A percentile compares a stretch with the other conserved stretches of the same genome.
phyloP scores from a whole-genome alignment of 169 alveolate species.

The Plasmodium yoelii region DNA sequence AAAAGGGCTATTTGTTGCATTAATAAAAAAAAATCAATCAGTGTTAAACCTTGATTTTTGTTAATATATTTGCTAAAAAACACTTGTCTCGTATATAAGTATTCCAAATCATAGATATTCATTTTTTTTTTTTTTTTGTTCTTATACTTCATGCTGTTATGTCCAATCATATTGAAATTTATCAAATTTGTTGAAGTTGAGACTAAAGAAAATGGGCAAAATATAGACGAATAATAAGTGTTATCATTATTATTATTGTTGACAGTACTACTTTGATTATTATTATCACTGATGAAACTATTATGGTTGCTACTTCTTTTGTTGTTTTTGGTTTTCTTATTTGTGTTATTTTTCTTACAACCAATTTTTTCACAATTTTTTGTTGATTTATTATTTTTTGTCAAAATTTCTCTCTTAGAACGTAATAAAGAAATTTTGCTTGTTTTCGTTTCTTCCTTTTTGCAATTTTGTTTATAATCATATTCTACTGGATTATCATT shows the following conservation, averaged over 20 bases:
- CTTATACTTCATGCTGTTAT: conserved; percentile 22
- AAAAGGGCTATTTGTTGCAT: conserved; percentile 71
- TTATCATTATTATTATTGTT: conserved; percentile 1
- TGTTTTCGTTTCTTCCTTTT: not conserved
- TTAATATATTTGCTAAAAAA: conserved; percentile 74
- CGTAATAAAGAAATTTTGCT: not conserved
- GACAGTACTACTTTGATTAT: not conserved
- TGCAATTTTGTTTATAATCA: not conserved
- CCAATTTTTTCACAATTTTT: not conserved
- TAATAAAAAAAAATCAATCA: conserved; percentile 75
- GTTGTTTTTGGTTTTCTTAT: not conserved
- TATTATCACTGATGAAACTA: not conserved
- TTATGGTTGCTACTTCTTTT: not conserved
- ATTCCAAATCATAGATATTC: conserved; percentile 74
- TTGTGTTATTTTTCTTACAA: not conserved
- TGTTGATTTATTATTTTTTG: not conserved
- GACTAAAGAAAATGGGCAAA: conserved; percentile 69
- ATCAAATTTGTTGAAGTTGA: conserved; percentile 51
- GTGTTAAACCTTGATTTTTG: conserved; percentile 76
- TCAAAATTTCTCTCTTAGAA: not conserved
- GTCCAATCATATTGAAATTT: conserved; percentile 61
- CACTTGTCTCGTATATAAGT: conserved; percentile 69
- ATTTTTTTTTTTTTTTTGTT: conserved; percentile 52
- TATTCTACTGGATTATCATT: conserved; percentile 16
- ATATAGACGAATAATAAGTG: conserved; percentile 41